phyloP scores from a whole-genome alignment of 2,329 filamentous ascomycete genomes.

The Raffaelea ambrosiae region DNA sequence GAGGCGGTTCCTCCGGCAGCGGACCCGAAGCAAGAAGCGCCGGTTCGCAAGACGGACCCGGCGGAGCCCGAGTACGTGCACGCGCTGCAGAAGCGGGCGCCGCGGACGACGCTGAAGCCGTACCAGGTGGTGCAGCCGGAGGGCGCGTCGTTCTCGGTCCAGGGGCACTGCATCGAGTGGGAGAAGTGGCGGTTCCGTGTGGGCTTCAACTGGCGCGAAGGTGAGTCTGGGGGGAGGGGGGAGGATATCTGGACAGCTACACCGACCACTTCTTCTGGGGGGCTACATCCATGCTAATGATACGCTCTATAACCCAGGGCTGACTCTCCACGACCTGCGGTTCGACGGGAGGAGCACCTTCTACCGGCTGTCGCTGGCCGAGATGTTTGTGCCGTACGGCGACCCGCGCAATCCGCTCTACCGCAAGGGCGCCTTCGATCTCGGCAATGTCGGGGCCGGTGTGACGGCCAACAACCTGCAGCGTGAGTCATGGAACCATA shows the following conservation, averaged over 20 bases:
- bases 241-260: no score
- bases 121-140: slow-evolving; percentile 24
- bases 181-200: slow-evolving; percentile 64
- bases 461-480: slow-evolving; percentile 59
- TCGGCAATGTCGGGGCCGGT: slow-evolving; percentile 61
- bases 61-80: slow-evolving; percentile 26
- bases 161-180: slow-evolving; percentile 45
- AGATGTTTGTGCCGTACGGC: slow-evolving; percentile 59
- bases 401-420: slow-evolving; percentile 58
- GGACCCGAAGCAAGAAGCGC: slow-evolving; percentile 38
- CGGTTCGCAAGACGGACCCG: slow-evolving; percentile 25
- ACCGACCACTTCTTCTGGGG: slow-evolving; percentile 43
- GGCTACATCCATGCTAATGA: background rate
- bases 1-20: slow-evolving; percentile 45
- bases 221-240: no score
- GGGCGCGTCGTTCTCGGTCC: slow-evolving; percentile 35
- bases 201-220: slow-evolving; percentile 52
- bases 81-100: slow-evolving; percentile 21
- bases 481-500: slow-evolving; percentile 30
- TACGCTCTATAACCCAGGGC: no score
- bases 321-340: slow-evolving; percentile 59
- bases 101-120: slow-evolving; percentile 44
- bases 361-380: slow-evolving; percentile 58
- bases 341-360: slow-evolving; percentile 58
- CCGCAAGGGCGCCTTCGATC: slow-evolving; percentile 64